These are phyloP conservation scores for Bruguiera hainesii DNA, from an alignment of 441 rosid species.

Conservation along the genomic window DNA sequence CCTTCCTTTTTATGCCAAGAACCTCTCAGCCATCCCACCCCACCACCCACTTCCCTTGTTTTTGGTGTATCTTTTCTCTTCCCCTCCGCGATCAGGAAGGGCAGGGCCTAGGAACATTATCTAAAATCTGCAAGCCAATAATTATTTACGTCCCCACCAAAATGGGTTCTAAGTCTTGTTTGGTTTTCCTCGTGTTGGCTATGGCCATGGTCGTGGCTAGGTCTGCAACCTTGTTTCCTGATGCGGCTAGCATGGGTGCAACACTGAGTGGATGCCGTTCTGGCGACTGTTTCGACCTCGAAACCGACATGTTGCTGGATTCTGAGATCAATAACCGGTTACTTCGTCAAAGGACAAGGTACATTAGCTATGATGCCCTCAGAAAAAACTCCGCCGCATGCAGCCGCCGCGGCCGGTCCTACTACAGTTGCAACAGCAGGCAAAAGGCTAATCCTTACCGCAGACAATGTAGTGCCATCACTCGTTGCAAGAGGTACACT, in stretches of 20 bases:
- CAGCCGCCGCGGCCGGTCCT: slow-evolving; percentile 45
- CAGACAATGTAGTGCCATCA: slow-evolving; percentile 53
- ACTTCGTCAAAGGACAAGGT: slow-evolving; percentile 28
- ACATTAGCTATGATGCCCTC: slow-evolving; percentile 47
- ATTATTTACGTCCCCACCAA: not conserved
- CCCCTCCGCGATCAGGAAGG: not conserved
- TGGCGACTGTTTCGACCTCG: slow-evolving; percentile 8
- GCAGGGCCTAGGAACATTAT: not conserved
- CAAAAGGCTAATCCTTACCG: slow-evolving; percentile 49
- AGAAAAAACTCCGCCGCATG: slow-evolving; percentile 41
- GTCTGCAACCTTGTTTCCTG: slow-evolving; percentile 9
- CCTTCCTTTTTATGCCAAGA: too few relatives aligned
- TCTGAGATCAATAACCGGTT: slow-evolving; percentile 38
- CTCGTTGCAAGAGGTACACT: slow-evolving; percentile 42
- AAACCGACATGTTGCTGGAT: slow-evolving; percentile 37
- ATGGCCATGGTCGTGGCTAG: slow-evolving; percentile 27
- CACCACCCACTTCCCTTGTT: not conserved
- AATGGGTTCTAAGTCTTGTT: slow-evolving; percentile 40
- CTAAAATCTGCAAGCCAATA: not conserved
- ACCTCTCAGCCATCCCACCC: too few relatives aligned
- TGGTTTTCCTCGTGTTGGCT: slow-evolving; percentile 44
- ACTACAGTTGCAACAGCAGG: slow-evolving; percentile 45
- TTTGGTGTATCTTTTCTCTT: not conserved
- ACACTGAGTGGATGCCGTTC: slow-evolving; percentile 24
- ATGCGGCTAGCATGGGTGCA: slow-evolving; percentile 1